Evolutionary conservation across 257 asterid genomes (phyloP).

Genomic region (Salvia hispanica): DNA sequence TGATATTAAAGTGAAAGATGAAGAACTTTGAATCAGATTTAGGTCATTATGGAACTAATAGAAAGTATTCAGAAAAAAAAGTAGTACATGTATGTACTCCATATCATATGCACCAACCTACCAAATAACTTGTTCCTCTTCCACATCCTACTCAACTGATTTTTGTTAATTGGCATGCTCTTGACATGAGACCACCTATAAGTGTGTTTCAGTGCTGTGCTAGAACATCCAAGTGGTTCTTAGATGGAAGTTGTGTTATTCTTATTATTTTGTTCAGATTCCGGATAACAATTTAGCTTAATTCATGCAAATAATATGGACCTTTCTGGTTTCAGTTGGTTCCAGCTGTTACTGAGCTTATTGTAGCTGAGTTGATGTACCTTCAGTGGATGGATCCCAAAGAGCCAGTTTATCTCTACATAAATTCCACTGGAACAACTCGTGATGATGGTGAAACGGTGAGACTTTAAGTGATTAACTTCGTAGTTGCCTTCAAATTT

Average conservation of each 20-base stretch:
- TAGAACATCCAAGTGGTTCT: too few relatives aligned
- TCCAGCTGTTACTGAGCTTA: slow-evolving; percentile 91
- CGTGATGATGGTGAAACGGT: slow-evolving; percentile 97
- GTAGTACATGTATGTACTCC: too few relatives aligned
- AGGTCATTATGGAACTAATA: too few relatives aligned
- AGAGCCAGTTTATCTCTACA: slow-evolving; percentile 80
- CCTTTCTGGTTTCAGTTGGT: slow-evolving; percentile 65
- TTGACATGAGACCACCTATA: background rate
- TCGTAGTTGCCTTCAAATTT: too few relatives aligned
- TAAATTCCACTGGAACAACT: slow-evolving; percentile 94
- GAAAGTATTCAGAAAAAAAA: too few relatives aligned
- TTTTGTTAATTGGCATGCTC: background rate
- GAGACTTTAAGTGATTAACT: slow-evolving; percentile 32
- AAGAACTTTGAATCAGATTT: too few relatives aligned
- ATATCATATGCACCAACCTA: too few relatives aligned
- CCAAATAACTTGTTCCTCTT: too few relatives aligned
- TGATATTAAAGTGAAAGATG: too few relatives aligned
- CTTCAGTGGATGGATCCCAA: slow-evolving; percentile 89
- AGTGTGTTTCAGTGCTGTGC: too few relatives aligned
- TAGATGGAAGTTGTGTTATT: background rate
- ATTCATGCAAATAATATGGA: slow-evolving; percentile 17
- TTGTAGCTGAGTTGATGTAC: slow-evolving; percentile 82
- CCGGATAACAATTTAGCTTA: background rate
- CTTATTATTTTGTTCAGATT: background rate
- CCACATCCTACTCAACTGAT: too few relatives aligned